These are phyloP conservation scores for Clathrospora elynae DNA, from an alignment of 2,329 filamentous ascomycete genomes.

Conservation along the genomic window DNA sequence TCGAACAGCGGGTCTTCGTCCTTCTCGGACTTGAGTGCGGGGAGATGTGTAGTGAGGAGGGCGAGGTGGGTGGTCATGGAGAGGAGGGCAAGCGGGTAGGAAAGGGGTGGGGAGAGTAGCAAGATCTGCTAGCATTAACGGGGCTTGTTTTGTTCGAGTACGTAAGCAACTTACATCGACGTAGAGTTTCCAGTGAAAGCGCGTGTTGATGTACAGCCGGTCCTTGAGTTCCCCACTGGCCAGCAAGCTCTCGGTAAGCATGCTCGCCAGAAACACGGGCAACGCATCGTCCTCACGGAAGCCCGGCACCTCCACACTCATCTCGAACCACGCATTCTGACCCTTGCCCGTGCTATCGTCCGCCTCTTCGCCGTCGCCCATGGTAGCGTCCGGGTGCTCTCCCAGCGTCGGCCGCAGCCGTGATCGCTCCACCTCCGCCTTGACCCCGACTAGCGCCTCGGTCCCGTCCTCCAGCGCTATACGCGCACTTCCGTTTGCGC, in stretches of 20 bases:
- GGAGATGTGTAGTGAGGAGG: slow-evolving; percentile 83
- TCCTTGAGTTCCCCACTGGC: slow-evolving; percentile 69
- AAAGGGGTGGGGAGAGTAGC: slow-evolving; percentile 88
- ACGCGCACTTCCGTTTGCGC: slow-evolving; percentile 88
- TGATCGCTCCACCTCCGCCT: slow-evolving; percentile 88
- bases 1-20: slow-evolving; percentile 98
- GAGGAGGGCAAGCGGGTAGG: slow-evolving; percentile 89
- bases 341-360: slow-evolving; percentile 46
- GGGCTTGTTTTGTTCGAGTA: not conserved
- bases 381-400: slow-evolving; percentile 47
- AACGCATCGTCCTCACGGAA: slow-evolving; percentile 87
- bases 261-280: slow-evolving; percentile 83
- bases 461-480: slow-evolving; percentile 95
- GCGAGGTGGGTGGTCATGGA: slow-evolving; percentile 93
- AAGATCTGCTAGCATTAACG: slow-evolving; percentile 66
- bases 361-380: slow-evolving; percentile 43
- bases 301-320: slow-evolving; percentile 90
- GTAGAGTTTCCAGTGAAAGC: slow-evolving; percentile 97
- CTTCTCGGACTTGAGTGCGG: slow-evolving; percentile 80
- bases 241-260: slow-evolving; percentile 86
- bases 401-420: slow-evolving; percentile 33
- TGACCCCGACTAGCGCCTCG: slow-evolving; percentile 93
- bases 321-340: slow-evolving; percentile 79
- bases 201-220: slow-evolving; percentile 81
- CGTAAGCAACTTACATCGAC: slow-evolving; percentile 71